These are phyloP conservation scores for Tremellales sp. DNA, from an alignment of 1,284 basidiomycete species.

Conservation along the genomic window DNA sequence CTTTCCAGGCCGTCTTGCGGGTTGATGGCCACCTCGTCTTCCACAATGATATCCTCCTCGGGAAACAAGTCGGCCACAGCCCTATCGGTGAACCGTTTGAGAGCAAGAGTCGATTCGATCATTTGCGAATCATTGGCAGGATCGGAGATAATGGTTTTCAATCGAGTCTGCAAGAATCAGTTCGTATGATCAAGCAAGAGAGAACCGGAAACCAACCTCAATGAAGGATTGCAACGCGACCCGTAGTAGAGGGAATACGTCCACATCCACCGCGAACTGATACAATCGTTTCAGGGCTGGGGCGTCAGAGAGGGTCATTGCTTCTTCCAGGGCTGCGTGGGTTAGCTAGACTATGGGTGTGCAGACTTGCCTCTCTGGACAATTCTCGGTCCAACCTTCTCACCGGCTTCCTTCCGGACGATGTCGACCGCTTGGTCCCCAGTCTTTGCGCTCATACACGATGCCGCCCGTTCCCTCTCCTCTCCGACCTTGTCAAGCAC, in stretches of 20 bases:
- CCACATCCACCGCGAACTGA: conserved; percentile 60
- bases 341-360: conserved; percentile 54
- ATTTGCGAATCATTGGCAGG: conserved; percentile 63
- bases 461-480: conserved; percentile 24
- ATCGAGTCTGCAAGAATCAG: conserved; percentile 45
- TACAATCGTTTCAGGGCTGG: conserved; percentile 60
- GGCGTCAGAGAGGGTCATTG: conserved; percentile 57
- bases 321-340: conserved; percentile 56
- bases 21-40: conserved; percentile 1
- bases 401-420: conserved; percentile 20
- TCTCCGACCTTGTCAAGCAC: conserved; percentile 28
- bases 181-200: conserved; percentile 18
- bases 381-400: conserved; percentile 17
- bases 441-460: conserved; percentile 16
- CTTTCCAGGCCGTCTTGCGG: neutral
- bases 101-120: conserved; percentile 68
- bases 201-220: conserved; percentile 28
- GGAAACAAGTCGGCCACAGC: conserved; percentile 56
- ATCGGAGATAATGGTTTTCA: conserved; percentile 41
- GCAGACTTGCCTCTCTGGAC: conserved; percentile 23
- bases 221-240: conserved; percentile 61
- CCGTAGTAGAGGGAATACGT: conserved; percentile 57
- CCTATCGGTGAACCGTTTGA: conserved; percentile 63
- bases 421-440: conserved; percentile 15
- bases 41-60: conserved; percentile 10